Evolutionary conservation across 345 rosid species (phyloP), one percentile per base, ranked within the genome.

Genomic region (Hibiscus mutabilis): DNA sequence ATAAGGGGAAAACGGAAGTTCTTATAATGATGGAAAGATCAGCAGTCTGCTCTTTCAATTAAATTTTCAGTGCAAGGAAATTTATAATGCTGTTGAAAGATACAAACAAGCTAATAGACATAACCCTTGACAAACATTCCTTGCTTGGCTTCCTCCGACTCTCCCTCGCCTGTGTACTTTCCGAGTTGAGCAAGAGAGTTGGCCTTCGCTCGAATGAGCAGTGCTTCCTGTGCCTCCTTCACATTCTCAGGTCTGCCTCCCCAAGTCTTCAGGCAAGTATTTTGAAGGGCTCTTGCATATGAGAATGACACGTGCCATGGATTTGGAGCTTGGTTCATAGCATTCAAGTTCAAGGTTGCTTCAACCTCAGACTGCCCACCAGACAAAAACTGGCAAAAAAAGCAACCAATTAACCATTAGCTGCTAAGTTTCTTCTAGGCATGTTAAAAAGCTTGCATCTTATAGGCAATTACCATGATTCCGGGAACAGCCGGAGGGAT

Each of bases 281-380:
- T 94, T 77, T 94, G 98, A 57, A 94, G 89, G 58, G 95, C 97
- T 66, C 98, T 84, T 13, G 97, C 97, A 24, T 94, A 94, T 11
- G 98, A 94, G 89, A 94, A 94, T 14, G 98, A 91, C 80, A 89
- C 98, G 15, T 91, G 96, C 97, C 98, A 91, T 4, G 93, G 89
- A 87, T 86, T 86, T 5, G 97, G 84, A 56, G 79, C 74, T 70
- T 93, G 97, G 90, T 93, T 91, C 98, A 91, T 93, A 0, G 97
- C 96, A 65, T 93, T 93, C 76, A 94, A 83, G 88, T 94, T 94
- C 76, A 89, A 74, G 44, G 98, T 93, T 31, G 96, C 98, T 80
- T 93, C 97, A 71, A 89, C 89, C 78, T 93, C 97, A n/a, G 98
- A 93, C 78, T 93, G 98, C 65, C 98, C 97, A 37, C 98, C 97